These are phyloP conservation scores for Malassezia restricta DNA, from an alignment of 1,284 basidiomycete species.

Conservation along the genomic window DNA sequence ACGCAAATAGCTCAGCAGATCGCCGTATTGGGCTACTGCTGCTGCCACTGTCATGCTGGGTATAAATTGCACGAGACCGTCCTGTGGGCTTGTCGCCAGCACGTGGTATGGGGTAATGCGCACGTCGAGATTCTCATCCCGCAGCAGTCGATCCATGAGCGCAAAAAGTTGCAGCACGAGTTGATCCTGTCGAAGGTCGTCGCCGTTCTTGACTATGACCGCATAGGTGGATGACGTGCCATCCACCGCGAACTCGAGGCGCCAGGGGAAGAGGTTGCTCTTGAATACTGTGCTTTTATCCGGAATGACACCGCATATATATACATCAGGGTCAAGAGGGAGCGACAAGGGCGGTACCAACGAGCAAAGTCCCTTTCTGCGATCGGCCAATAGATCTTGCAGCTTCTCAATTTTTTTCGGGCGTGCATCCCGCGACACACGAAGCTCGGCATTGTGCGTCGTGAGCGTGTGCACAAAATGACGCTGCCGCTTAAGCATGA, in stretches of 20 bases:
- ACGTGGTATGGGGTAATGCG: conserved; percentile 86
- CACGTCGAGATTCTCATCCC: conserved; percentile 90
- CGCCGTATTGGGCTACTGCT: conserved; percentile 68
- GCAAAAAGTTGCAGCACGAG: conserved; percentile 93
- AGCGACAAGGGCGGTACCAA: conserved; percentile 48
- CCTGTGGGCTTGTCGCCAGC: conserved; percentile 75
- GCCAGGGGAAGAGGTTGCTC: conserved; percentile 82
- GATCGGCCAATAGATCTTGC: conserved; percentile 65
- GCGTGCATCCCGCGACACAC: conserved; percentile 77
- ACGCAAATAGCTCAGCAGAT: conserved; percentile 73
- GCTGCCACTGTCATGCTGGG: conserved; percentile 87
- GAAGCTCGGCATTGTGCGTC: conserved; percentile 69
- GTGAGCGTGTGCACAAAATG: conserved; percentile 65
- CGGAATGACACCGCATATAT: conserved; percentile 69
- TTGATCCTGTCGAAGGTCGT: conserved; percentile 95
- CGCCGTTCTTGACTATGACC: conserved; percentile 96
- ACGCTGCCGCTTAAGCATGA: conserved; percentile 56
- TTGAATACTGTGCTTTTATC: conserved; percentile 95
- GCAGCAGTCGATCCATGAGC: conserved; percentile 82
- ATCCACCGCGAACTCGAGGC: conserved; percentile 59
- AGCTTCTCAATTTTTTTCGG: conserved; percentile 96
- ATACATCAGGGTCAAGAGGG: conserved; percentile 73
- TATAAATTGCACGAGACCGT: conserved; percentile 94
- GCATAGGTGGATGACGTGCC: conserved; percentile 53
- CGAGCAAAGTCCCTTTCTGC: conserved; percentile 57